Evolutionary conservation across 148 eudicot species (phyloP).

Genomic region (Silene latifolia): DNA sequence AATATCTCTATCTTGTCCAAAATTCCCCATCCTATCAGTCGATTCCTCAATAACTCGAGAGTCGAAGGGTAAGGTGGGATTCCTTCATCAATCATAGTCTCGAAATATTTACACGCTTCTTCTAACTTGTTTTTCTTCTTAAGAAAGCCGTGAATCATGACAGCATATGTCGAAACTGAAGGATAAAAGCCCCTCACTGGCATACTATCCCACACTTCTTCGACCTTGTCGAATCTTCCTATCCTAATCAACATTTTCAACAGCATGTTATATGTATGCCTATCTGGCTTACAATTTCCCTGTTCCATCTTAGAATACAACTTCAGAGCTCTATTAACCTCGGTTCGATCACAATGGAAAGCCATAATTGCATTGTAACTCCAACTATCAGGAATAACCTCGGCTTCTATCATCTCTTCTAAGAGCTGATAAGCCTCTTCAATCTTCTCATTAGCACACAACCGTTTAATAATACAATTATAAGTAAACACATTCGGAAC

Average conservation of each 20-base stretch:
- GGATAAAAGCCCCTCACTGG: conserved; percentile 51
- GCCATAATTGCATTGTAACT: conserved; percentile 65
- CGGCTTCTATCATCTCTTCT: conserved; percentile 57
- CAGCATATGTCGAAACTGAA: conserved; percentile 68
- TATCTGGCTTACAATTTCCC: conserved; percentile 48
- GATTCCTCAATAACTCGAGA: conserved; percentile 57
- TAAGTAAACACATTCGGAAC: conserved; percentile 74
- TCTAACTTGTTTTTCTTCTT: conserved; percentile 71
- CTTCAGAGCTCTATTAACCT: conserved; percentile 57
- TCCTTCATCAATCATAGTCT: conserved; percentile 86
- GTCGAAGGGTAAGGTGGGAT: conserved; percentile 69
- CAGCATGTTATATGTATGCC: conserved; percentile 73
- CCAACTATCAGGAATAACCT: conserved; percentile 58
- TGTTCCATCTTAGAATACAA: conserved; percentile 58
- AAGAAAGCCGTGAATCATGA: conserved; percentile 74
- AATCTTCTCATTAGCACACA: conserved; percentile 48
- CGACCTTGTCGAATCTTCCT: conserved; percentile 64
- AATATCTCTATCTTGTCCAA: conserved; percentile 45
- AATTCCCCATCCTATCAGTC: conserved; percentile 54
- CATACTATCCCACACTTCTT: conserved; percentile 60
- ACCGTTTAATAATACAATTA: conserved; percentile 54
- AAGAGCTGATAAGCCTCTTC: conserved; percentile 66
- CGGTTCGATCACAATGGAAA: conserved; percentile 58
- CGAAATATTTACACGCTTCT: conserved; percentile 70
- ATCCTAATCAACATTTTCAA: conserved; percentile 65